Evolutionary conservation across 1,284 basidiomycete genomes (phyloP).

Genomic region (Malassezia sympodialis): DNA sequence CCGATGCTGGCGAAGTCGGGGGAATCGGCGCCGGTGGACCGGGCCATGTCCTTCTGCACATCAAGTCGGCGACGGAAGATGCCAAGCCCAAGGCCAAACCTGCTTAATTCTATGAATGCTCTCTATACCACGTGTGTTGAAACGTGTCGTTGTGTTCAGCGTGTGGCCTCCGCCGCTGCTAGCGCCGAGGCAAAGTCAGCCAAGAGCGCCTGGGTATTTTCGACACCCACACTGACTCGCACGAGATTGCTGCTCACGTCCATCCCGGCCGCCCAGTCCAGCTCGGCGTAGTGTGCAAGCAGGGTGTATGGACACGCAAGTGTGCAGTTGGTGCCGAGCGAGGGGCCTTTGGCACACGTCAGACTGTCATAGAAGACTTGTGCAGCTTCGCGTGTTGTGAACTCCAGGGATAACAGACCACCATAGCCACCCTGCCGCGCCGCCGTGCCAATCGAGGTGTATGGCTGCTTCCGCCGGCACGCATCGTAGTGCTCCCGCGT

Average conservation of each 20-base stretch:
- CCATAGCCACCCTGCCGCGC: slow-evolving; percentile 59
- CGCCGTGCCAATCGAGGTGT: slow-evolving; percentile 5
- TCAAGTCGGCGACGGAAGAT: slow-evolving; percentile 26
- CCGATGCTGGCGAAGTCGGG: slow-evolving; percentile 19
- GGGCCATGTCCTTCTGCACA: slow-evolving; percentile 20
- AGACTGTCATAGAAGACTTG: slow-evolving; percentile 78
- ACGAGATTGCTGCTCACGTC: slow-evolving; percentile 79
- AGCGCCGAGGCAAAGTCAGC: slow-evolving; percentile 61
- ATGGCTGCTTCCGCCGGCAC: slow-evolving; percentile 54
- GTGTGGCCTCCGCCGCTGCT: slow-evolving; percentile 54
- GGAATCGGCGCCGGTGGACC: slow-evolving; percentile 22
- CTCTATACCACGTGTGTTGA: not conserved
- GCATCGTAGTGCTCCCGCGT: slow-evolving; percentile 64
- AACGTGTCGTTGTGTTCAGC: not conserved
- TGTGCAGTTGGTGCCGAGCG: slow-evolving; percentile 90
- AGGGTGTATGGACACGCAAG: slow-evolving; percentile 86
- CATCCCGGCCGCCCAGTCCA: slow-evolving; percentile 79
- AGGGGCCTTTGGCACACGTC: slow-evolving; percentile 77
- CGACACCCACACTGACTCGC: slow-evolving; percentile 80
- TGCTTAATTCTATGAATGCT: not conserved
- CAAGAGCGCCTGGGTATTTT: slow-evolving; percentile 60
- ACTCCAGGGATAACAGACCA: slow-evolving; percentile 83
- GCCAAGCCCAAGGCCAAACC: slow-evolving; percentile 22
- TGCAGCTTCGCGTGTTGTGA: slow-evolving; percentile 61
- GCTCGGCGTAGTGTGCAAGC: slow-evolving; percentile 78